Conservation (phyloP, 2,329 filamentous ascomycete genomes). For the Aspergillus neotritici region DNA sequence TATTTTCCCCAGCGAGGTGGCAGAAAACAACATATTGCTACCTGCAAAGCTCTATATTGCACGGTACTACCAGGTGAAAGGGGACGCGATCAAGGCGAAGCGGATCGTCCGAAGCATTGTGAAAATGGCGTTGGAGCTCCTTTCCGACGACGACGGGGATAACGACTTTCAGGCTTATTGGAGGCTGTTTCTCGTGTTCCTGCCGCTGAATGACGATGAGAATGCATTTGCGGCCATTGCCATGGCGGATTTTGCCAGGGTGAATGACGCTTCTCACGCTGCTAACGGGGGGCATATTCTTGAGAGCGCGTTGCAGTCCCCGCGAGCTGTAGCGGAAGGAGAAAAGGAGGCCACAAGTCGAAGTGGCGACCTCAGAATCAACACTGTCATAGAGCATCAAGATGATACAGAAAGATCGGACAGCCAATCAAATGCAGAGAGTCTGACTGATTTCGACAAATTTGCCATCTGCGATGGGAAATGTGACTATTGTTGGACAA, state of each 20-base stretch:
- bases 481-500: constrained; percentile 15
- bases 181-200: constrained; percentile 16
- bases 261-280: too few relatives aligned
- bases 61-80: constrained; percentile 16
- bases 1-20: constrained; percentile 12
- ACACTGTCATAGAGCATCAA: too few relatives aligned
- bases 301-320: too few relatives aligned
- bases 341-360: too few relatives aligned
- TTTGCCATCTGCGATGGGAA: constrained; percentile 13
- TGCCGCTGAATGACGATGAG: constrained; percentile 16
- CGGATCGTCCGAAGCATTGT: constrained; percentile 17
- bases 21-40: constrained; percentile 12
- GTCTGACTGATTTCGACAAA: neutral
- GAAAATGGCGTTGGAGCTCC: constrained; percentile 22
- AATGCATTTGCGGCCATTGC: constrained; percentile 13
- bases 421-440: neutral
- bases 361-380: too few relatives aligned
- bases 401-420: too few relatives aligned
- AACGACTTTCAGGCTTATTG: constrained; percentile 24
- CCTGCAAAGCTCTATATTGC: constrained; percentile 16
- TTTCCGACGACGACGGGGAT: constrained; percentile 22
- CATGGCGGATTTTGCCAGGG: constrained; percentile 10
- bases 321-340: too few relatives aligned
- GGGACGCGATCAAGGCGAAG: constrained; percentile 16
- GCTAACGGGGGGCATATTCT: too few relatives aligned